Base-by-base conservation (phyloP, 1,284 basidiomycete species). In the Vanrija sp. region DNA sequence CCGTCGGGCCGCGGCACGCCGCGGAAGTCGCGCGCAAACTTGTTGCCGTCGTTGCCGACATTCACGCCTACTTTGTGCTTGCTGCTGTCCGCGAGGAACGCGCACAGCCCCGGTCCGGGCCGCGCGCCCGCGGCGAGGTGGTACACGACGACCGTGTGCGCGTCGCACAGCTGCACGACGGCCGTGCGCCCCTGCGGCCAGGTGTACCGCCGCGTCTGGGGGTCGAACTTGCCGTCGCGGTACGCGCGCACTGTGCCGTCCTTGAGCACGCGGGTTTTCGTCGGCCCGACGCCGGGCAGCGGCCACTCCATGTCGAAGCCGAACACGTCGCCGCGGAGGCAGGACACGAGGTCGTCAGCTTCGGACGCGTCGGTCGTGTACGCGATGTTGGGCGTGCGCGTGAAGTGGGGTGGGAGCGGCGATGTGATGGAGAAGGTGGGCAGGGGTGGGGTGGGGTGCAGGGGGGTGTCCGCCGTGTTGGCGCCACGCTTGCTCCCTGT, bases 281-380 rank as follows among this genome's bases (percentile, higher is more conserved):
- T 40, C 1, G 46, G 50, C 1, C 57, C 57, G 6, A 43, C 51
- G 2, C 63, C 65, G 3, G 60, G 55, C 5, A 62, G 55, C 5
- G 72, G 72, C 73, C 73, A 75, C 57, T 75, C 73, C 45, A 75
- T 58, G 48, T 75, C 73, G 39, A 75, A 70, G 1, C 68, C 72
- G 0, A 74, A 39, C 8, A 69, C 57, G n/a, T 61, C 45, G 5
- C 72, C 72, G 26, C 52, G 57, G n/a, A 75, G 54, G 45, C 65
- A 66, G 1, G 50, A 21, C 6, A 74, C 16, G 7, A 75, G 62
- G 43, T 68, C 66, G 45, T 71, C 62, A 0, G 70, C 69, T 54
- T 74, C 73, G 9, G 50, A 38, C 1, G 60, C 43, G 29, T 60
- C 56, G 9, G 60, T 43, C 8, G 73, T 75, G 59, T 74, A 75